phyloP scores from a whole-genome alignment of 1,284 basidiomycete species.

The Sparassis latifolia region DNA sequence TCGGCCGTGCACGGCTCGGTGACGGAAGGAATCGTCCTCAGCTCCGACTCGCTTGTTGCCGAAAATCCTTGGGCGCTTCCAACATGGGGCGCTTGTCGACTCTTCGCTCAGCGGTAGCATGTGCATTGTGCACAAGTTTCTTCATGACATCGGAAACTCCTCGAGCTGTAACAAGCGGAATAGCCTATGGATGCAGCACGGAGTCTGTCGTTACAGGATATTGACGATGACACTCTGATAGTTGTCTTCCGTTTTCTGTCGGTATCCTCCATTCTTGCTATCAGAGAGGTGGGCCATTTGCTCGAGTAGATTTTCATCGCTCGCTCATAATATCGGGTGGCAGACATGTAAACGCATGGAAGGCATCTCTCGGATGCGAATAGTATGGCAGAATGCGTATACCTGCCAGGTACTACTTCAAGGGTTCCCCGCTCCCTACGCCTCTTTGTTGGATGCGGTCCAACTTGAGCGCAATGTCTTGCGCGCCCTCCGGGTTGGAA shows the following conservation, averaged over 20 bases:
- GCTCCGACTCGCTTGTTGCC: conserved; percentile 2
- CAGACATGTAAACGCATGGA: conserved; percentile 46
- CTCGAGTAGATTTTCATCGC: neutral
- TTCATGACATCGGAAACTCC: too few relatives aligned
- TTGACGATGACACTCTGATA: conserved; percentile 44
- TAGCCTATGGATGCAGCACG: too few relatives aligned
- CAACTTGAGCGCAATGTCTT: conserved; percentile 40
- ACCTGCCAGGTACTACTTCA: conserved; percentile 32
- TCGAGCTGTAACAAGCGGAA: too few relatives aligned
- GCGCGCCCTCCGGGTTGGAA: conserved; percentile 36
- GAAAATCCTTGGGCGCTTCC: neutral
- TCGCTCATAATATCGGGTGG: neutral
- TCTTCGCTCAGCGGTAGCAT: too few relatives aligned
- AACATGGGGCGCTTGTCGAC: neutral
- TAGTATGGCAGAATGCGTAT: conserved; percentile 52
- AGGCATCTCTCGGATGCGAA: conserved; percentile 35
- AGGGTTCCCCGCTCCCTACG: conserved; percentile 41
- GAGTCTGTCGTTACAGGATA: neutral
- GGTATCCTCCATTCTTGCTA: conserved; percentile 39
- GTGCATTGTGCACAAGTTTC: too few relatives aligned
- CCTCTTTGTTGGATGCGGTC: conserved; percentile 22
- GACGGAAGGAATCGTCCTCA: neutral
- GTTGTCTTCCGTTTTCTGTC: conserved; percentile 38
- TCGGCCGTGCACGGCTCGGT: neutral
- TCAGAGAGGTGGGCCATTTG: conserved; percentile 37